Conservation (phyloP, 306 rosid species). For the Malus asiatica region DNA sequence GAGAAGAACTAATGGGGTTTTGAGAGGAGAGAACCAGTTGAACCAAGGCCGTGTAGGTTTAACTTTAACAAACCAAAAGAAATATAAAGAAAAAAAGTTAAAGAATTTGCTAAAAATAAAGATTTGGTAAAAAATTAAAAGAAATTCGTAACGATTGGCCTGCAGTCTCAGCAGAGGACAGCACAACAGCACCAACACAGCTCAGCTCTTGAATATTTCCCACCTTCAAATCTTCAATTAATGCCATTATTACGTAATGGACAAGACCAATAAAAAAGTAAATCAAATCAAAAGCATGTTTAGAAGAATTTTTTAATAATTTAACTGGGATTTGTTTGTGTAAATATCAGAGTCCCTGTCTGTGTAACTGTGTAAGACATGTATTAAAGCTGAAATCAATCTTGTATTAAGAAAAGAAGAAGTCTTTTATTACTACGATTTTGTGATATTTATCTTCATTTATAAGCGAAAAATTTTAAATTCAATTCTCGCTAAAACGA, state of each 20-base stretch:
- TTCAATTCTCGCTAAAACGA: fast-evolving
- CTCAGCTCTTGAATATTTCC: conserved; percentile 3
- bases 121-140: not conserved
- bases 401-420: not conserved
- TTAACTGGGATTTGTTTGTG: not conserved
- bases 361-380: not conserved
- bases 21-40: not conserved
- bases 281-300: not conserved
- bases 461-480: fast-evolving
- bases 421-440: too few relatives aligned
- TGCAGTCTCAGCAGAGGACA: not conserved
- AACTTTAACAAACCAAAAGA: not conserved
- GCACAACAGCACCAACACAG: conserved; percentile 1
- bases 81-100: not conserved
- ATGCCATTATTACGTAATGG: conserved; percentile 6
- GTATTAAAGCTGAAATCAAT: not conserved
- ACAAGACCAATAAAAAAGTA: conserved; percentile 1
- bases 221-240: not conserved
- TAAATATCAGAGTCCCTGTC: not conserved
- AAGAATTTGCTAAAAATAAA: not conserved
- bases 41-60: not conserved
- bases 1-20: not conserved
- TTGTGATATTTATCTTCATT: too few relatives aligned
- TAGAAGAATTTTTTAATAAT: not conserved
- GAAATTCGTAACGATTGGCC: not conserved